Evolutionary conservation across 345 rosid species (phyloP).

Genomic region (Rhodamnia argentea): DNA sequence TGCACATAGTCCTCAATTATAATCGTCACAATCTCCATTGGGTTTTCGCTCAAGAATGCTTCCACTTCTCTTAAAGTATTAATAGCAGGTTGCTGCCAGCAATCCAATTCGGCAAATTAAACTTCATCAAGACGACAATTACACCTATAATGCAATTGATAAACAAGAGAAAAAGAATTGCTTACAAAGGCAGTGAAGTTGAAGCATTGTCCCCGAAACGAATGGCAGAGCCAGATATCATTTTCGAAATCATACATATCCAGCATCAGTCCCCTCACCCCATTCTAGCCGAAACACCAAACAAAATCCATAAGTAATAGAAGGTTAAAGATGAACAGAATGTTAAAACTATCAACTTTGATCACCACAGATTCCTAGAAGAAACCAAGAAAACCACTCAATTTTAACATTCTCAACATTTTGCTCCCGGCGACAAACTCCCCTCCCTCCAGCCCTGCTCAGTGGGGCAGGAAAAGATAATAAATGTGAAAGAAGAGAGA

Average conservation of each 20-base stretch:
- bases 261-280: conserved; percentile 93
- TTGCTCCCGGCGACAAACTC: neutral
- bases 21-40: conserved; percentile 81
- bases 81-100: conserved; percentile 79
- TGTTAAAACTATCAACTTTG: neutral
- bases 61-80: conserved; percentile 84
- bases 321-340: neutral
- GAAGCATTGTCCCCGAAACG: conserved; percentile 85
- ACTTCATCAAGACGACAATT: neutral
- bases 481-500: neutral
- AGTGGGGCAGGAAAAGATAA: neutral
- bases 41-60: conserved; percentile 66
- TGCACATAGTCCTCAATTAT: conserved; percentile 91
- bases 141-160: neutral
- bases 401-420: neutral
- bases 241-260: conserved; percentile 88
- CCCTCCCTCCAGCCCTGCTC: neutral
- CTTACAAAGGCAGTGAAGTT: conserved; percentile 97
- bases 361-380: neutral
- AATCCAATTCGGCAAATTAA: conserved; percentile 3
- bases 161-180: neutral
- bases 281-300: conserved; percentile 51
- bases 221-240: conserved; percentile 98
- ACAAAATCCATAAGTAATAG: neutral
- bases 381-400: neutral